These are phyloP conservation scores for Pilaira anomala DNA, from an alignment of 192 early-diverging fungal genomes.

Conservation along the genomic window DNA sequence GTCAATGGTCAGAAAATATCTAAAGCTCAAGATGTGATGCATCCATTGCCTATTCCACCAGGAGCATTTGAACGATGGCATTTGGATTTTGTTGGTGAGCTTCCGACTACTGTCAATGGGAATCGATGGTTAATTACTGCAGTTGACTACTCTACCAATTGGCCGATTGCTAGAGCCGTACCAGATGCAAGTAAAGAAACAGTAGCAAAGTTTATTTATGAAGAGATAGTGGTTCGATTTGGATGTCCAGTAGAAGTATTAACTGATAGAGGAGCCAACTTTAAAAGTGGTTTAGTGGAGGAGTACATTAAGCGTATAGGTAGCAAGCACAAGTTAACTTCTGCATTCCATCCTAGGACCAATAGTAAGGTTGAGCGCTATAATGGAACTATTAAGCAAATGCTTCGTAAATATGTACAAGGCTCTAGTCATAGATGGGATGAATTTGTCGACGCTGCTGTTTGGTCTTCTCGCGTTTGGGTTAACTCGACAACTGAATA, in stretches of 20 bases:
- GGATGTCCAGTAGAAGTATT: conserved; percentile 28
- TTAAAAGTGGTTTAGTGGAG: conserved; percentile 4
- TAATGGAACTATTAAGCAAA: conserved; percentile 8
- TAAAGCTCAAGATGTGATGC: background rate
- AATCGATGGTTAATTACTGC: conserved; percentile 23
- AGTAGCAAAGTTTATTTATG: conserved; percentile 26
- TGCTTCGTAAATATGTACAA: conserved; percentile 8
- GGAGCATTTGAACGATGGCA: conserved; percentile 4
- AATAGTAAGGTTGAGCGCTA: conserved; percentile 17
- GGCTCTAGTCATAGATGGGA: conserved; percentile 12
- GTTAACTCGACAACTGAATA: background rate
- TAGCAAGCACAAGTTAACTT: conserved; percentile 18
- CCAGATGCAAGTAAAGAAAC: conserved; percentile 6
- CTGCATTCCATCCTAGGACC: conserved; percentile 17
- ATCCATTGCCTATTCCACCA: background rate
- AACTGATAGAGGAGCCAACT: conserved; percentile 21
- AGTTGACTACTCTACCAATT: conserved; percentile 28
- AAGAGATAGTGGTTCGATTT: conserved; percentile 25
- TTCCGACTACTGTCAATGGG: background rate
- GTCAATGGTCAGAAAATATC: background rate
- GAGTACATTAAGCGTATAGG: background rate
- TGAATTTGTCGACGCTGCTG: background rate
- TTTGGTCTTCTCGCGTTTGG: conserved; percentile 1
- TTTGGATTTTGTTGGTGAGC: conserved; percentile 15
- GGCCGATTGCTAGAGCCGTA: conserved; percentile 26